Evolutionary conservation across 805 yeast species (phyloP), one percentile per base, ranked within the genome.

Genomic region (Starmerella cellae): DNA sequence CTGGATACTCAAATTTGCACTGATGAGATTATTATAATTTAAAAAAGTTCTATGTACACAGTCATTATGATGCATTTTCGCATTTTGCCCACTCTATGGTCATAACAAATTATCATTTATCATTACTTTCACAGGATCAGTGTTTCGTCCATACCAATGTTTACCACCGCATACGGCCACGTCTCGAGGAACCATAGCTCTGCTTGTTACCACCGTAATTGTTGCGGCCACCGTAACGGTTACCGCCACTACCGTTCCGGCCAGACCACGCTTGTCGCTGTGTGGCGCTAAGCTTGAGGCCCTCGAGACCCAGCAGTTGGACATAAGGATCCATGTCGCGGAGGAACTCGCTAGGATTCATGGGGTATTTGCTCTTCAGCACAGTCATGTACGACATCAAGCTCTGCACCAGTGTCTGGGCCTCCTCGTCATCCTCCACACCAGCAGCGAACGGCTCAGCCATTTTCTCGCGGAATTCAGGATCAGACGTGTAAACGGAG

Each of bases 151-250:
- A 13, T 8, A 18, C 26, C 19, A 13, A 16, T 10, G 38, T 16
- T 27, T 17, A 55, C 57, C 58, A 55, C 23, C 56, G 41, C 59
- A 55, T 54, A 11, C 59, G 45, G 26, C 49, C 37, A 26, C 42
- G 35, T 18, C 59, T 49, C 16, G 55, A 50, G 14, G 55, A 51
- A 16, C 54, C 53, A 22, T 38, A 52, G 20, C 47, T 35, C 14
- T 21, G n/a, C 14, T 27, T 26, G 20, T n/a, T 11, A n/a, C 35
- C 35, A 28, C 20, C 10, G n/a, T n/a, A n/a, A n/a, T n/a, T n/a
- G n/a, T n/a, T n/a, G n/a, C n/a, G n/a, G n/a, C n/a, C n/a, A 24
- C 34, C 17, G 16, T 26, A 26, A 24, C 21, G 17, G 5, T 33
- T 24, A 6, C 27, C 27, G 38, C 29, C 16, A 19, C 4, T 20